Evolutionary conservation across 2,329 filamentous ascomycete genomes (phyloP).

Genomic region (Pseudocercospora vitis): DNA sequence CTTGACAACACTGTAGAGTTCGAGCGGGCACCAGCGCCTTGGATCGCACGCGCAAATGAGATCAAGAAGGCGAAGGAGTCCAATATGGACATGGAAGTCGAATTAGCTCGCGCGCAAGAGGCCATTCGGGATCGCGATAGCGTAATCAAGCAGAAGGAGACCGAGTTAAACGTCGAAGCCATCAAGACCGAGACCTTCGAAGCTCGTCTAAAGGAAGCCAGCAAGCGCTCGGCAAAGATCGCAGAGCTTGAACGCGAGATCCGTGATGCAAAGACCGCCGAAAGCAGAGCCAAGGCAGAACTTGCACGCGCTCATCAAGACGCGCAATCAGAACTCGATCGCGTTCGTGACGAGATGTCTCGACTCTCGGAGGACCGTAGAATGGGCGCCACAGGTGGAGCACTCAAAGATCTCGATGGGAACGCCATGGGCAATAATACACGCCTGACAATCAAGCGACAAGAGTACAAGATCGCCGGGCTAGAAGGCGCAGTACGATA

Average conservation of each 20-base stretch:
- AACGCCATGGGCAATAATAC: slow-evolving; percentile 69
- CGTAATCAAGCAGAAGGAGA: slow-evolving; percentile 58
- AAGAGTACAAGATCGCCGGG: slow-evolving; percentile 64
- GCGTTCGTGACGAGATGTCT: slow-evolving; percentile 34
- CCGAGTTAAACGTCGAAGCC: slow-evolving; percentile 79
- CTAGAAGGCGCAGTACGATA: slow-evolving; percentile 66
- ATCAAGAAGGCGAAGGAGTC: slow-evolving; percentile 79
- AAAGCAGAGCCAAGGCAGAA: slow-evolving; percentile 56
- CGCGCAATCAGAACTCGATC: slow-evolving; percentile 31
- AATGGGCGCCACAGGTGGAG: slow-evolving; percentile 51
- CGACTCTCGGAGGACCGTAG: slow-evolving; percentile 30
- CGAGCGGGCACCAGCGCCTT: slow-evolving; percentile 72
- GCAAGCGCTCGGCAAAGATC: slow-evolving; percentile 71
- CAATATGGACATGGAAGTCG: slow-evolving; percentile 79
- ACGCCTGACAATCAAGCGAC: slow-evolving; percentile 69
- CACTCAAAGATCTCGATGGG: slow-evolving; percentile 55
- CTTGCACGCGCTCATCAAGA: slow-evolving; percentile 30
- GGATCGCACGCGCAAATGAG: slow-evolving; percentile 78
- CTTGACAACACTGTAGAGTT: slow-evolving; percentile 55
- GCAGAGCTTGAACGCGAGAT: slow-evolving; percentile 57
- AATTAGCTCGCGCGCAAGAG: slow-evolving; percentile 76
- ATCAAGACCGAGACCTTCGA: slow-evolving; percentile 93
- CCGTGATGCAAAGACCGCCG: slow-evolving; percentile 40
- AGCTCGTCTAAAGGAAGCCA: slow-evolving; percentile 79
- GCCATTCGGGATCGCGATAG: slow-evolving; percentile 73